Evolutionary conservation across 805 yeast species (phyloP), one percentile per base, ranked within the genome.

Genomic region (Nadsonia fulvescens): DNA sequence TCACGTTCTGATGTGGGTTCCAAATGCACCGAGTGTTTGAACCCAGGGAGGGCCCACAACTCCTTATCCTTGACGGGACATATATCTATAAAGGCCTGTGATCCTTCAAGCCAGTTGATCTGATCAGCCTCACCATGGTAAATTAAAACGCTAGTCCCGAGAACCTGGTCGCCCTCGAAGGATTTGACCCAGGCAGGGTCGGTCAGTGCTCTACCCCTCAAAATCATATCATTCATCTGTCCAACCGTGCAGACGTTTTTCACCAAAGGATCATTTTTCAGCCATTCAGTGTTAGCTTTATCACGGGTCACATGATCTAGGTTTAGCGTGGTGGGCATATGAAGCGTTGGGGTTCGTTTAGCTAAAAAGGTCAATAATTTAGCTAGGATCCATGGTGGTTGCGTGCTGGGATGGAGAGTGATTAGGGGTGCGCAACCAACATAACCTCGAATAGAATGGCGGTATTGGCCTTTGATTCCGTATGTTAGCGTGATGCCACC

Each of bases 401-500:
- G 38, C 23, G 17, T 4, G 35, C 39, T 24, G 4, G 35, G 32
- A 8, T 37, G 38, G 6, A 44, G 32, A 20, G 34, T 37, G n/a
- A 53, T 32, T 32, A 41, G 32, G 1, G 58, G 57, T 4, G 51
- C 42, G 4, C 35, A 32, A 12, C 47, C 54, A 15, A 53, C 31
- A 31, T 35, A 53, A 6, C 51, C 52, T 12, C 39, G 40, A 26
- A 53, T 34, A 14, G 33, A 27, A 20, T 44, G 49, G 10, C 46
- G 35, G 30, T 44, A 29, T 17, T 32, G 32, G 3, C 58, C 58
- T 19, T 43, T 39, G 16, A 46, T 42, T 28, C 43, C 47, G 31
- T 53, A 53, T 28, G 42, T 53, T 23, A 53, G 41, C 9, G 37
- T 32, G 20, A 49, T 48, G 3, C 46, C 54, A 10, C 56, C 58